Evolutionary conservation across 2,329 filamentous ascomycete genomes (phyloP).

Genomic region (Fusarium pseudoanthophilum): DNA sequence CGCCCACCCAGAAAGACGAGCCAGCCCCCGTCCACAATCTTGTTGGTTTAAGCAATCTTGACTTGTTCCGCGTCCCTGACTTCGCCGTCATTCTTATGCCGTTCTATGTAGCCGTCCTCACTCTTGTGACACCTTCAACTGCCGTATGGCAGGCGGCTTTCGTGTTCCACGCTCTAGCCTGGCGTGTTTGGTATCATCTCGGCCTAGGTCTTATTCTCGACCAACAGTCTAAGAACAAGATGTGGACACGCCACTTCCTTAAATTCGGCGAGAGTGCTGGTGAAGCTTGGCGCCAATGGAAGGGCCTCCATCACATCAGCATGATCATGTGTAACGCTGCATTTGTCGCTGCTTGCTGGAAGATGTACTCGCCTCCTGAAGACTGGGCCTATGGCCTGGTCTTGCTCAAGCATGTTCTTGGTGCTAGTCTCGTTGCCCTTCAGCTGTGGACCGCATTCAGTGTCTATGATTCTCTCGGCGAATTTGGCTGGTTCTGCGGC

Average conservation of each 20-base stretch:
- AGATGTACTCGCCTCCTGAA: constrained; percentile 88
- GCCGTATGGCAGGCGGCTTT: constrained; percentile 81
- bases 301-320: constrained; percentile 92
- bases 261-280: constrained; percentile 92
- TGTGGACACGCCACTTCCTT: constrained; percentile 97
- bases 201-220: constrained; percentile 88
- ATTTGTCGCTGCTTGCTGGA: constrained; percentile 92
- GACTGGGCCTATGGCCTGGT: constrained; percentile 91
- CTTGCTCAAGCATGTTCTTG: constrained; percentile 87
- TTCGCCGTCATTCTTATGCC: constrained; percentile 81
- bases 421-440: constrained; percentile 80
- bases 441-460: constrained; percentile 94
- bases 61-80: constrained; percentile 89
- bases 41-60: constrained; percentile 83
- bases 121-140: constrained; percentile 81
- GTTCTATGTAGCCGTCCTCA: constrained; percentile 77
- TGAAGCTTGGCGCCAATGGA: constrained; percentile 98
- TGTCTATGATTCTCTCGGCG: constrained; percentile 94
- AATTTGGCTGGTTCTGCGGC: constrained; percentile 99
- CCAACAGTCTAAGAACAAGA: constrained; percentile 87
- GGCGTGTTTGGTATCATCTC: constrained; percentile 92
- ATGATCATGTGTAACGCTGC: constrained; percentile 90
- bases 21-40: constrained; percentile 83
- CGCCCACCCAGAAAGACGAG: constrained; percentile 47
- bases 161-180: constrained; percentile 79